Percentiles rank a stretch among this genome's conserved stretches.
phyloP scores from a whole-genome alignment of 805 yeast genomes.

The Priceomyces fermenticarens region DNA sequence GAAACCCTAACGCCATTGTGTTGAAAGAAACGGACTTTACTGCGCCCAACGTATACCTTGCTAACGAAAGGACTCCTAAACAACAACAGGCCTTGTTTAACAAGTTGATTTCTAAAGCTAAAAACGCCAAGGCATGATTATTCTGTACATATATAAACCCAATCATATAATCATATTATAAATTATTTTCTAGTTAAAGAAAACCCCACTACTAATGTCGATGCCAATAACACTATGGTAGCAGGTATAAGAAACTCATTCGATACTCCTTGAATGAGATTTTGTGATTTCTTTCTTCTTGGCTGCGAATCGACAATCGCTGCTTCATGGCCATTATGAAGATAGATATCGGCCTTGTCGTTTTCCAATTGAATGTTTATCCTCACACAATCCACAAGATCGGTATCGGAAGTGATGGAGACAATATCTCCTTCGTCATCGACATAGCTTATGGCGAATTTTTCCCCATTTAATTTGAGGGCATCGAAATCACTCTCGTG shows the following conservation, averaged over 20 bases:
- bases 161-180: conserved; percentile 1
- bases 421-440: conserved; percentile 87
- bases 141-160: conserved; percentile 4
- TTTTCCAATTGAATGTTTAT: conserved; percentile 46
- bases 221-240: conserved; percentile 56
- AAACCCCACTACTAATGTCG: conserved; percentile 55
- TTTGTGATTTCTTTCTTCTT: conserved; percentile 12
- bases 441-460: conserved; percentile 69
- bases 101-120: conserved; percentile 47
- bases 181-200: conserved; percentile 43
- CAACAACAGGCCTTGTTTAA: conserved; percentile 45
- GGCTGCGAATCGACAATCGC: conserved; percentile 18
- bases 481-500: conserved; percentile 35
- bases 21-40: conserved; percentile 53
- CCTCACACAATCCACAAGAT: conserved; percentile 68
- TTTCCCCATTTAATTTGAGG: conserved; percentile 15
- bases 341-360: conserved; percentile 67
- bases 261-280: conserved; percentile 50
- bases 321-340: conserved; percentile 63
- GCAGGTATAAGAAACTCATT: conserved; percentile 65
- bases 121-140: conserved; percentile 12
- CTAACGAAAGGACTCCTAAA: conserved; percentile 45
- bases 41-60: conserved; percentile 56
- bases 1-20: conserved; percentile 73
- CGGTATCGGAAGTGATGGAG: conserved; percentile 70